Evolutionary conservation across 768 basidiomycete species (phyloP).

Genomic region (Podaxis sp.): DNA sequence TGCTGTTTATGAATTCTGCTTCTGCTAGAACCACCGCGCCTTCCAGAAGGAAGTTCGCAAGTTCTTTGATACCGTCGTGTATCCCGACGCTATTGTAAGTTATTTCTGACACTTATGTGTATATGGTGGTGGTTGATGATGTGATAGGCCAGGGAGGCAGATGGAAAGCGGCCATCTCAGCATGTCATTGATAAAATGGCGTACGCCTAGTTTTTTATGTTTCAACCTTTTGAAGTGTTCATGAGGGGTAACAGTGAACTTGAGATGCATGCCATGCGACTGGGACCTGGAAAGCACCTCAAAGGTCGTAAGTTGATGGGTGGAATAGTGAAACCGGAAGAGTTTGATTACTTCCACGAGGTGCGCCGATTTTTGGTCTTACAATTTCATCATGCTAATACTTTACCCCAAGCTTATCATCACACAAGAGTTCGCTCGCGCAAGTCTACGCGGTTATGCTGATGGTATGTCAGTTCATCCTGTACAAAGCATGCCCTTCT

Average conservation of each 20-base stretch:
- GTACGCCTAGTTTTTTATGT: conserved; percentile 57
- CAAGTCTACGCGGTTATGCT: conserved; percentile 75
- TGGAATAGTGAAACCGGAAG: conserved; percentile 80
- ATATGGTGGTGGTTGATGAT: neutral
- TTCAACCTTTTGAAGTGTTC: conserved; percentile 44
- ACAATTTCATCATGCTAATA: neutral
- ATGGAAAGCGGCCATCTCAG: conserved; percentile 82
- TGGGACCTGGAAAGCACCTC: conserved; percentile 94
- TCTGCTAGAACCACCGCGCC: conserved; percentile 46
- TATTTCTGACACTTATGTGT: neutral
- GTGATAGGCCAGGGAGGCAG: conserved; percentile 60
- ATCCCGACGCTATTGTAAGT: conserved; percentile 39
- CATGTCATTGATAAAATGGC: conserved; percentile 84
- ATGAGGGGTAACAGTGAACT: conserved; percentile 40
- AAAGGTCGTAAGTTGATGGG: conserved; percentile 79
- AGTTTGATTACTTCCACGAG: conserved; percentile 91
- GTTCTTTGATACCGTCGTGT: conserved; percentile 70
- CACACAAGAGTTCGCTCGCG: conserved; percentile 77
- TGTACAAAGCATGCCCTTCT: conserved; percentile 15
- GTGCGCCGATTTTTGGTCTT: conserved; percentile 25
- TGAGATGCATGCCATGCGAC: conserved; percentile 86
- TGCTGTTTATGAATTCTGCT: neutral
- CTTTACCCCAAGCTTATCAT: conserved; percentile 58
- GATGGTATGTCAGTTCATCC: conserved; percentile 49
- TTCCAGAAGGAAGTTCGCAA: conserved; percentile 63